phyloP scores from a whole-genome alignment of 176 grass and related monocot species.

The Cenchrus americanus region DNA sequence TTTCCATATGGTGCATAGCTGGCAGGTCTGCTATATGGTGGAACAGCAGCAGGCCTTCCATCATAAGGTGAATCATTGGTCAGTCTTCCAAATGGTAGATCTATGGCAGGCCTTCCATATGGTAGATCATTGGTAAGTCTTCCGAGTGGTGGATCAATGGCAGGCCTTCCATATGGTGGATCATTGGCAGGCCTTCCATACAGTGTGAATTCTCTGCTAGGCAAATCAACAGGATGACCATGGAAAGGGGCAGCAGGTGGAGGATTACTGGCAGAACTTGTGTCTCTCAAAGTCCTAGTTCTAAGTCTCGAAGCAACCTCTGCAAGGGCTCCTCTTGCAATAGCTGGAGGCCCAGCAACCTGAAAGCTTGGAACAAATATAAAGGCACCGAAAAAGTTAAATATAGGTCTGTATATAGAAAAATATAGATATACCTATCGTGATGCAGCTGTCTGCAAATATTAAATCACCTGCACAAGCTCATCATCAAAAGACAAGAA shows the following conservation, averaged over 20 bases:
- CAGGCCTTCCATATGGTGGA: conserved; percentile 44
- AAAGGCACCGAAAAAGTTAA: conserved; percentile 52
- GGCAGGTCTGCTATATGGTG: conserved; percentile 36
- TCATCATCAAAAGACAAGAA: conserved; percentile 86
- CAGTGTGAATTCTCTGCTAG: conserved; percentile 48
- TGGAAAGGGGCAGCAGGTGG: conserved; percentile 52
- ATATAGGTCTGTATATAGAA: neutral
- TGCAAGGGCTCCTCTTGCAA: conserved; percentile 59
- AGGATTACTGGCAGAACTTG: conserved; percentile 49
- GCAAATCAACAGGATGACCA: conserved; percentile 52
- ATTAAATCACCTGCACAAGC: conserved; percentile 86
- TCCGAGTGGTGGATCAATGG: conserved; percentile 33
- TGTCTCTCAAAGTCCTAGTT: conserved; percentile 64
- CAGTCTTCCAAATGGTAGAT: conserved; percentile 30
- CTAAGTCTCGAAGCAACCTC: conserved; percentile 86
- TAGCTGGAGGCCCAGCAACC: conserved; percentile 65
- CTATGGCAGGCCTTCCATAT: conserved; percentile 34
- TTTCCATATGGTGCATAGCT: conserved; percentile 27
- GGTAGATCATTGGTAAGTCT: conserved; percentile 23
- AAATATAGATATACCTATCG: conserved; percentile 38
- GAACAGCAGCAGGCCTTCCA: conserved; percentile 17
- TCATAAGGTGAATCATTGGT: conserved; percentile 28
- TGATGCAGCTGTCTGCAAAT: conserved; percentile 34
- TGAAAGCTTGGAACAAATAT: conserved; percentile 54
- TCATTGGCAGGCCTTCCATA: conserved; percentile 41